Base-by-base conservation (phyloP, 371 early-diverging fungal genomes). In the Capillidium heterosporum region DNA sequence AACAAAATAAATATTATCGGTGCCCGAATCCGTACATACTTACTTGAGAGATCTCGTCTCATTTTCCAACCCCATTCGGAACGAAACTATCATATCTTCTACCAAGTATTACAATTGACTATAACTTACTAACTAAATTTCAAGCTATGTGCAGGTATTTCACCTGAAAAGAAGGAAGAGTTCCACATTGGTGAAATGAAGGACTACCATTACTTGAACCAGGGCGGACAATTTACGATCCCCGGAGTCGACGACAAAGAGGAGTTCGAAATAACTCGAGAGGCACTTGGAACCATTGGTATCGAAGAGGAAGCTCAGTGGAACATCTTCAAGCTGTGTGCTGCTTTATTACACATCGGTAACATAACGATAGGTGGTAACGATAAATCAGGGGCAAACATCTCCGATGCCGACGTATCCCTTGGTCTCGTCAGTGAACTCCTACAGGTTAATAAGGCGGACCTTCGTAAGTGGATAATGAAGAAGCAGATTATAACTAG, bases 61-160 rank as follows among this genome's bases (percentile, higher is more conserved):
- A 81, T 91, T 28, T 89, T 89, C 65, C 98, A 95, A 67, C 91
- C 92, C 0, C 74, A 77, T 35, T 72, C 76, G 0, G 98, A 99
- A 70, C 76, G 96, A 63, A 98, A 96, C 76, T 99, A 96, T 70
- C 99, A 99, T 70, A 91, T 99, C 57, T 99, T 99, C 68, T 98
- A 99, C 71, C 93, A 87, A 63, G 74, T 76, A 69, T 32, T 31
- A 17, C 19, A 32, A 11, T 40, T 17, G 31, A 40, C 2, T 27
- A 27, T 39, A 19, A 29, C 13, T 27, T 24, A 31, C 43, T 21
- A 19, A 48, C 1, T 23, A 40, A 29, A 44, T 3, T 29, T 47
- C 19, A 60, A 89, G 79, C 77, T 99, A 26, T 86, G 91, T 68
- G 79, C 84, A 1, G 93, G 88, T 54, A 82, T 81, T 11, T 85